Evolutionary conservation across 2,329 filamentous ascomycete genomes (phyloP).

Genomic region (Ceratocystis lukuohia): DNA sequence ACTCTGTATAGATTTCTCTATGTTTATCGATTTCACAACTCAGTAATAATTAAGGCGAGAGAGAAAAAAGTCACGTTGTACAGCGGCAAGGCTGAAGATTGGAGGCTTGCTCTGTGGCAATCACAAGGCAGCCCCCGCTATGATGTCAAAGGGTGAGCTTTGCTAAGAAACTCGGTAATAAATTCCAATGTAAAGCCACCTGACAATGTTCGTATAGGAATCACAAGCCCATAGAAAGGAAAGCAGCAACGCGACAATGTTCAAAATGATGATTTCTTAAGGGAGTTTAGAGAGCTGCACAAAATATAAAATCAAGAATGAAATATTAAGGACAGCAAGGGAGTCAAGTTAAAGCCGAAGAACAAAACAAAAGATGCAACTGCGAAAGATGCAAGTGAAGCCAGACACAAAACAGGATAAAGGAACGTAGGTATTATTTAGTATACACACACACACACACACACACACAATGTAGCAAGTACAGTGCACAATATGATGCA

Average conservation of each 20-base stretch:
- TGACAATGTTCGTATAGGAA: not conserved
- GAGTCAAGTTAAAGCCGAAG: too few species aligned
- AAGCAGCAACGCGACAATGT: not conserved
- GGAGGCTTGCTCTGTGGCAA: not conserved
- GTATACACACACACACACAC: too few species aligned
- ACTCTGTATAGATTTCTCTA: not conserved
- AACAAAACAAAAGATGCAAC: not conserved
- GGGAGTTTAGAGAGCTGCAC: not conserved
- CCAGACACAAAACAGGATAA: too few species aligned
- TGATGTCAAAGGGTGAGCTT: slow-evolving; percentile 17
- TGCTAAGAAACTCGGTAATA: not conserved
- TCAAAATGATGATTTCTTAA: not conserved
- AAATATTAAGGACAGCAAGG: not conserved
- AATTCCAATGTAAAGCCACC: not conserved
- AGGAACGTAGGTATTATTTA: too few species aligned
- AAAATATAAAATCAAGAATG: not conserved
- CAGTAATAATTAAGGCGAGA: not conserved
- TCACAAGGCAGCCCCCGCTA: slow-evolving; percentile 15
- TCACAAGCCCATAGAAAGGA: too few species aligned
- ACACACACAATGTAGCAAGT: too few species aligned
- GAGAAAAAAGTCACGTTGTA: not conserved
- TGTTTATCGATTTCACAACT: not conserved
- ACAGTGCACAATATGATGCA: too few species aligned
- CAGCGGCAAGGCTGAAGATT: slow-evolving; percentile 9
- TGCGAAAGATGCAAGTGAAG: not conserved